These are phyloP conservation scores for Chalciporus chontae DNA, from an alignment of 768 basidiomycete species.

Conservation along the genomic window DNA sequence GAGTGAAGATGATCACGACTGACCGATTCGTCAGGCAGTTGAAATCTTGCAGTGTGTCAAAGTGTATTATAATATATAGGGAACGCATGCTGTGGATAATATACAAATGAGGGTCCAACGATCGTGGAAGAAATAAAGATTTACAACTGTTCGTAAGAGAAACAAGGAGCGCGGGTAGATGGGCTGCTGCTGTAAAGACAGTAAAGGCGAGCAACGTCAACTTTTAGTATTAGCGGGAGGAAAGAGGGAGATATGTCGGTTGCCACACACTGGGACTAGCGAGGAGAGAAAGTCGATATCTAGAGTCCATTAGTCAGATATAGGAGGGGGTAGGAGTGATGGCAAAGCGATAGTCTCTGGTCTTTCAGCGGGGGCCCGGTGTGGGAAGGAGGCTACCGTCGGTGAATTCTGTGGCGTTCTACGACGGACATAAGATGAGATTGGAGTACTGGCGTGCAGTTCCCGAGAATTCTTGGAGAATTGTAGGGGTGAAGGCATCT, in stretches of 20 bases:
- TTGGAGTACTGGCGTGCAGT: conserved; percentile 65
- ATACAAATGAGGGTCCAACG: conserved; percentile 30
- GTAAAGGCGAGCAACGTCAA: background rate
- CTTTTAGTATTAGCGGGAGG: background rate
- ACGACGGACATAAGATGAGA: conserved; percentile 76
- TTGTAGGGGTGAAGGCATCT: conserved; percentile 42
- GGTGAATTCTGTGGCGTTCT: conserved; percentile 76
- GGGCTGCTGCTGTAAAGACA: background rate
- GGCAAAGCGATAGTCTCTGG: conserved; percentile 44
- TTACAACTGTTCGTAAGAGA: conserved; percentile 13
- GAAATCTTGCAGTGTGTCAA: background rate
- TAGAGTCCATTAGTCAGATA: conserved; percentile 16
- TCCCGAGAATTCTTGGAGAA: conserved; percentile 51
- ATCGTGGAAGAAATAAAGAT: conserved; percentile 16
- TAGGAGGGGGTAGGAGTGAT: conserved; percentile 46
- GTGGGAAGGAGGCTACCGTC: conserved; percentile 60
- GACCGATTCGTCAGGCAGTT: conserved; percentile 19
- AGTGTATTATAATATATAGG: conserved; percentile 2
- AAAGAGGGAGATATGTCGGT: background rate
- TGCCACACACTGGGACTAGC: background rate
- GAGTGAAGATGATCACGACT: conserved; percentile 79
- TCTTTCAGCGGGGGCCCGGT: conserved; percentile 26
- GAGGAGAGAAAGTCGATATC: background rate
- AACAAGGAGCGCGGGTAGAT: conserved; percentile 15
- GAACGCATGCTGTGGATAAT: conserved; percentile 26